Conservation (phyloP, 1,139 yeast genomes). For the Scheffersomyces lignicola region DNA sequence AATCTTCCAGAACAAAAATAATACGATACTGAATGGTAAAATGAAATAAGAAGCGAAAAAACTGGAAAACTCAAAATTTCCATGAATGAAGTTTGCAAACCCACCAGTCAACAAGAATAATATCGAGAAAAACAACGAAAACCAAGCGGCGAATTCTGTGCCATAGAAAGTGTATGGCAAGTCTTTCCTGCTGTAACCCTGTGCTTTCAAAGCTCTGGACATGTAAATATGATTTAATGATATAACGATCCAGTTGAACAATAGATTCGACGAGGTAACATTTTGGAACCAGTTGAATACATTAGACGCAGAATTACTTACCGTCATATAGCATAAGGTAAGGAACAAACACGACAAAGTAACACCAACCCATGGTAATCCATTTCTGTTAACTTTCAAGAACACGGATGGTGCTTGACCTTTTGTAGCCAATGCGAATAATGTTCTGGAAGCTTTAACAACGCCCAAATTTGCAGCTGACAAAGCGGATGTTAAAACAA, state of each 20-base stretch:
- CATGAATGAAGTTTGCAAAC: conserved; percentile 35
- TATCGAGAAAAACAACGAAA: conserved; percentile 32
- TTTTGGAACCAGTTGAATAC: conserved; percentile 31
- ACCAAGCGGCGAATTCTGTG: conserved; percentile 31
- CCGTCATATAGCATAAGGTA: conserved; percentile 30
- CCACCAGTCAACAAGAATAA: conserved; percentile 42
- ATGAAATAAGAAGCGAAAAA: conserved; percentile 41
- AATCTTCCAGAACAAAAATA: conserved; percentile 30
- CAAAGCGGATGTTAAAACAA: conserved; percentile 52
- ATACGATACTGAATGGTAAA: conserved; percentile 29
- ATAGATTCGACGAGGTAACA: conserved; percentile 23
- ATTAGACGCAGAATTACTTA: conserved; percentile 18
- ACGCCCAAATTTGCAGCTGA: conserved; percentile 50
- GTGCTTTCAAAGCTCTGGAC: conserved; percentile 36
- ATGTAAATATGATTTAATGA: conserved; percentile 31
- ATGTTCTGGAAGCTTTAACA: conserved; percentile 41
- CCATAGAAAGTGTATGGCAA: conserved; percentile 34
- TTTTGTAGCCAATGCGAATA: conserved; percentile 48
- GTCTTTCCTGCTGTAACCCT: conserved; percentile 33
- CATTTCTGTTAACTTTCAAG: conserved; percentile 33
- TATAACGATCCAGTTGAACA: conserved; percentile 28
- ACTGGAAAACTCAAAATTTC: conserved; percentile 29
- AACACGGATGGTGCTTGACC: conserved; percentile 50
- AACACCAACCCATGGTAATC: conserved; percentile 26
- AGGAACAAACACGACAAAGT: conserved; percentile 22